phyloP scores from a whole-genome alignment of 192 early-diverging fungal species.

The Blastocladiella britannica region DNA sequence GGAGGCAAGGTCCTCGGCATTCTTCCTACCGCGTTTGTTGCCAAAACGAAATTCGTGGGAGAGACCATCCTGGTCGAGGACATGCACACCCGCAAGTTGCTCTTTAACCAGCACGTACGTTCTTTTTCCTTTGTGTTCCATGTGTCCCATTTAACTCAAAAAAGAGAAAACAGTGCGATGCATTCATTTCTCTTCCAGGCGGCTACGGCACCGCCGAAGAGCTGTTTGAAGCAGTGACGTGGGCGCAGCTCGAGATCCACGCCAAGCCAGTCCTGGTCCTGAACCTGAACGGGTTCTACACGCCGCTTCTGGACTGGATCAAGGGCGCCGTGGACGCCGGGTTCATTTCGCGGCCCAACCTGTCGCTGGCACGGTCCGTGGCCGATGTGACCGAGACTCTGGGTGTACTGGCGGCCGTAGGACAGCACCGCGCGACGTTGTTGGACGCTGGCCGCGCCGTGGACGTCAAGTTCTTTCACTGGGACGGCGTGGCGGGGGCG shows the following conservation, averaged over 20 bases:
- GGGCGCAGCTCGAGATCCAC: conserved; percentile 61
- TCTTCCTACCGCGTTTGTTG: conserved; percentile 42
- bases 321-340: conserved; percentile 20
- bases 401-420: too few relatives aligned
- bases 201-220: conserved; percentile 79
- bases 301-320: conserved; percentile 41
- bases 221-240: conserved; percentile 58
- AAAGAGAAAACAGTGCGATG: conserved; percentile 18
- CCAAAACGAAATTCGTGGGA: conserved; percentile 23
- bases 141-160: too few relatives aligned
- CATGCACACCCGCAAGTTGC: conserved; percentile 66
- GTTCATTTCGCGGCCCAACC: background rate
- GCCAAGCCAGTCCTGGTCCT: conserved; percentile 57
- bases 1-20: conserved; percentile 51
- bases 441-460: too few relatives aligned
- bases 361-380: too few relatives aligned
- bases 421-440: too few relatives aligned
- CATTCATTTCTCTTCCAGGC: conserved; percentile 68
- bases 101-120: conserved; percentile 42
- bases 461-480: too few relatives aligned
- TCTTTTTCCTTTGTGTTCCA: background rate
- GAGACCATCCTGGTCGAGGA: conserved; percentile 40
- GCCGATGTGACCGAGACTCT: too few relatives aligned
- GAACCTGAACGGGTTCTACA: conserved; percentile 59
- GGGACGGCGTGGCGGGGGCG: too few relatives aligned